phyloP scores from a whole-genome alignment of 148 eudicot genomes.

The Camellia granthamiana region DNA sequence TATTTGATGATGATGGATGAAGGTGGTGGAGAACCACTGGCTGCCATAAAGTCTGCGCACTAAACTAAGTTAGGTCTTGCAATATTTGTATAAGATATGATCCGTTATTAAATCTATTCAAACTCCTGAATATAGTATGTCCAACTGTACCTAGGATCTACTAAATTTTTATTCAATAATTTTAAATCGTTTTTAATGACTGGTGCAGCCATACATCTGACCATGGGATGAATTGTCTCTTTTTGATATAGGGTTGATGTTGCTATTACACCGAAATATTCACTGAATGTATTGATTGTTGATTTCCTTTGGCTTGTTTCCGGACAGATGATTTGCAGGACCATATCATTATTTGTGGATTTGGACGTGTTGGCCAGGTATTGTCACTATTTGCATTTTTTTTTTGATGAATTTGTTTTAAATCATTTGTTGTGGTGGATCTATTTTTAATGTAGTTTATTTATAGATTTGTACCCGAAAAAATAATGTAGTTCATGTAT shows the following conservation, averaged over 20 bases:
- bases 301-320: conserved; percentile 20
- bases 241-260: background rate
- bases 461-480: no score
- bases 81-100: background rate
- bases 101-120: background rate
- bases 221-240: background rate
- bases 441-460: background rate
- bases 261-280: background rate
- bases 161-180: background rate
- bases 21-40: background rate
- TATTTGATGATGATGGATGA: background rate
- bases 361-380: conserved; percentile 99
- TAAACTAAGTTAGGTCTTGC: background rate
- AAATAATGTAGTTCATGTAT: background rate
- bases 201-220: background rate
- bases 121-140: no score
- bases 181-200: background rate
- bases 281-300: background rate
- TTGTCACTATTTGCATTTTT: conserved; percentile 1
- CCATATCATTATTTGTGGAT: conserved; percentile 95
- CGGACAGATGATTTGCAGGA: conserved; percentile 99
- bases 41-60: background rate
- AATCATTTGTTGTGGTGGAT: background rate
- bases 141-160: background rate
- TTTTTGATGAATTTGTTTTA: background rate